Base-by-base conservation (phyloP, 768 basidiomycete genomes). In the Heimioporus sp. region DNA sequence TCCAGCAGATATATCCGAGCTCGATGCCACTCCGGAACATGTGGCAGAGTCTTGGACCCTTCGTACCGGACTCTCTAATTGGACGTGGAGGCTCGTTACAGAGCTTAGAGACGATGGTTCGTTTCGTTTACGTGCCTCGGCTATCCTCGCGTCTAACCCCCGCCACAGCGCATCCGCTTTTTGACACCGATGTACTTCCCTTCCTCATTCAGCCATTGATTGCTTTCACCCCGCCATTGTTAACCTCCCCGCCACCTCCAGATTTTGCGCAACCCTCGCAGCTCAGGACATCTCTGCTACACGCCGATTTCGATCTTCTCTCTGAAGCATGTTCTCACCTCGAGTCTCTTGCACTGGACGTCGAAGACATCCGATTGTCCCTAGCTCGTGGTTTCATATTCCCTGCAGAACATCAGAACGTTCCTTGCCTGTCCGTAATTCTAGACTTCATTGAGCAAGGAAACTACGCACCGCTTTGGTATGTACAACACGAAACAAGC, bases 31-130 rank as follows among this genome's bases (percentile, higher is more conserved):
- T 5, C 59, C 70, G 32, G 66, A 62, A 35, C 61, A 52, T 19
- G 55, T 68, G 39, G 68, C 72, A 32, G 86, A 89, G 56, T 74
- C 80, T 42, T 92, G 90, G 90, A 73, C 63, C 21, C 65, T 87
- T 42, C 81, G 90, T 17, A 78, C 74, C 48, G 78, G 78, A 9
- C 72, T 92, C 28, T 82, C 86, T 3, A 80, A 77, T 41, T 92
- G 90, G 90, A 78, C 82, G 38, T 92, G 90, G 88, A 77, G 84
- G 58, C 77, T 81, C 3, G 79, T 90, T n/a, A 76, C 80, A 7
- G 86, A 86, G 61, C 77, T 90, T 42, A 82, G 81, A 64, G 85
- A 88, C 45, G 86, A 90, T 59, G 76, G 87, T 87, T 55, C 71
- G 65, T 51, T 46, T 75, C 57, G 52, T 24, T 35, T 45, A 11